Percentiles rank a stretch among this genome's conserved stretches.
Conservation (phyloP, 768 basidiomycete species). For the Auricularia auricula-judae region DNA sequence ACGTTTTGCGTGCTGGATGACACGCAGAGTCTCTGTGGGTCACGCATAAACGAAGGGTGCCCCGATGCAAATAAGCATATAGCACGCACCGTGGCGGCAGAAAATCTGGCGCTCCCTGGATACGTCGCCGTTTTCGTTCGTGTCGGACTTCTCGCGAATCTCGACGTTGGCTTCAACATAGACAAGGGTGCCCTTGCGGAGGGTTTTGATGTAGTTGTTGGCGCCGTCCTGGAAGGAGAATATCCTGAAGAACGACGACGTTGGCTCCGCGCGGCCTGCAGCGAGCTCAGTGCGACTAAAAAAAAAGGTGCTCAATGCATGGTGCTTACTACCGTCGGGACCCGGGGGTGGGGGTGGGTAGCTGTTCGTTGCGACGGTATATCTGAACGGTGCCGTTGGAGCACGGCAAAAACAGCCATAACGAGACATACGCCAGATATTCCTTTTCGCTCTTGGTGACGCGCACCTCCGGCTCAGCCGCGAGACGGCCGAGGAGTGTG, state of each 20-base stretch:
- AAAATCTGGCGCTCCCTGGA: constrained; percentile 73
- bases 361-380: constrained; percentile 66
- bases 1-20: neutral
- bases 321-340: constrained; percentile 47
- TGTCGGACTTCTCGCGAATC: constrained; percentile 54
- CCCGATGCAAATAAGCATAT: neutral
- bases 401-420: neutral
- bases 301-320: neutral
- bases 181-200: constrained; percentile 64
- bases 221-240: constrained; percentile 55
- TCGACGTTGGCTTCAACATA: constrained; percentile 76
- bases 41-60: too few species aligned
- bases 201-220: constrained; percentile 52
- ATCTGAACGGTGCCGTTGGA: constrained; percentile 30
- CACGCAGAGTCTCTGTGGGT: neutral
- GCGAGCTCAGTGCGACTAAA: neutral
- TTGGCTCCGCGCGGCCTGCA: constrained; percentile 39
- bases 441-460: constrained; percentile 65
- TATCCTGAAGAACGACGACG: constrained; percentile 66
- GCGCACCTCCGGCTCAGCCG: constrained; percentile 58
- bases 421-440: constrained; percentile 52
- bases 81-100: constrained; percentile 57
- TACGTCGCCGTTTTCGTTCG: constrained; percentile 51
- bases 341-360: constrained; percentile 44
- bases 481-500: constrained; percentile 63